Conservation (phyloP, 2,329 filamentous ascomycete genomes). For the Penicillium nordicum region DNA sequence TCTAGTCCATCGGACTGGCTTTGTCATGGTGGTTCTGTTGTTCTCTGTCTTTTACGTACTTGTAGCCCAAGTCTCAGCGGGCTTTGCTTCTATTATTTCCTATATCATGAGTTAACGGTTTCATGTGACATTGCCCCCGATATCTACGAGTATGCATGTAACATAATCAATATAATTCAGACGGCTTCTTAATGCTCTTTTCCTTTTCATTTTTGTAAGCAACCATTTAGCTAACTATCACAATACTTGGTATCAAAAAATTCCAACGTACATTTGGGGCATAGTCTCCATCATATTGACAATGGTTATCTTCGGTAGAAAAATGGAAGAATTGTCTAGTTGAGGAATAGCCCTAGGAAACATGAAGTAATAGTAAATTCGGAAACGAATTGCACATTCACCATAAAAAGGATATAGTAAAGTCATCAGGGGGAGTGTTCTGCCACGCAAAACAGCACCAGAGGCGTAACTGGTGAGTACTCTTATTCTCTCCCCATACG, state of each 20-base stretch:
- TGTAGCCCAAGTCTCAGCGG: background rate
- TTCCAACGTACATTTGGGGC: background rate
- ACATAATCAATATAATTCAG: background rate
- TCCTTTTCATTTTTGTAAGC: background rate
- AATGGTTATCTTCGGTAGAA: background rate
- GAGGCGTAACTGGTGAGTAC: too few relatives aligned
- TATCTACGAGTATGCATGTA: constrained; percentile 9
- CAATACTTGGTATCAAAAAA: background rate
- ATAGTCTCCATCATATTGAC: background rate
- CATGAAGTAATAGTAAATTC: too few relatives aligned
- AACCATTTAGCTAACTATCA: background rate
- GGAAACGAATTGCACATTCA: too few relatives aligned
- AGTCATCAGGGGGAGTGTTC: too few relatives aligned
- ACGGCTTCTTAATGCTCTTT: background rate
- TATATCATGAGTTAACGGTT: constrained; percentile 2
- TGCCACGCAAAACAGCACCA: too few relatives aligned
- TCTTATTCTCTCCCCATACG: too few relatives aligned
- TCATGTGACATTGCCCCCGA: background rate
- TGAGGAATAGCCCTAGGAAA: too few relatives aligned
- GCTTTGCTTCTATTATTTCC: background rate
- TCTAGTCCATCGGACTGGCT: background rate
- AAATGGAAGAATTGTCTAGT: background rate
- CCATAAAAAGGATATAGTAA: too few relatives aligned
- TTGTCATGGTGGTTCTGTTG: background rate
- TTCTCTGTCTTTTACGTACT: background rate